Base-by-base conservation (phyloP, 2,329 filamentous ascomycete genomes). In the Blumeriella jaapii region DNA sequence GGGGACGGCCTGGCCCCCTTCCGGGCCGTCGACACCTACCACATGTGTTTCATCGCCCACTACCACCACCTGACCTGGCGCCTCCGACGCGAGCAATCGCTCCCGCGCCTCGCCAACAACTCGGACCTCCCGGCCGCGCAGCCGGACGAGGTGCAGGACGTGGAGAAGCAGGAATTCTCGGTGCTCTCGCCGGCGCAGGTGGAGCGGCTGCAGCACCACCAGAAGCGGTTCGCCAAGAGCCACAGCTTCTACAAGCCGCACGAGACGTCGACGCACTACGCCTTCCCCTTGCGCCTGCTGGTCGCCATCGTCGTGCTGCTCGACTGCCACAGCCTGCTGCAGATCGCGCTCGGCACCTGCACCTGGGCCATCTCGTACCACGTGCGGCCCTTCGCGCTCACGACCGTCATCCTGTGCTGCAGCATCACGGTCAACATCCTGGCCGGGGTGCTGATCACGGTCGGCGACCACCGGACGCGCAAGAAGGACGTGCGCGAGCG, bases 171-270 rank as follows among this genome's bases (percentile, higher is more conserved):
- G n/a, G 68, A 76, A 49, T 70, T 64, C 43, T 73, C 73, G 0
- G 78, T 84, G 3, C 63, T 91, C 2, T 75, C 65, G 0, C 61
- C 63, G 4, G 60, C 69, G 40, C 80, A 91, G 55, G 79, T 86
- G 51, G 67, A 68, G 40, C 72, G 69, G 31, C 67, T 93, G 7
- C 67, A 77, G 32, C 78, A 91, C 53, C 84, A 93, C 51, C 80
- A 87, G 52, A 69, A 66, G 47, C 89, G 87, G 51, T 81, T 91
- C 51, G 69, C 79, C 52, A 84, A 80, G 48, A 85, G 79, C 0
- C 84, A 93, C 55, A 86, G 81, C 5, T 93, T 89, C 58, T 93
- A 93, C 65, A 87, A 87, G 51, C 83, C 84, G 0, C 80, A 93
- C 56, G 84, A 93, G 58, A 93, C 84, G 0, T 66, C 74, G 20